Evolutionary conservation across 1,284 basidiomycete species (phyloP).

Genomic region (Porodaedalea pini): DNA sequence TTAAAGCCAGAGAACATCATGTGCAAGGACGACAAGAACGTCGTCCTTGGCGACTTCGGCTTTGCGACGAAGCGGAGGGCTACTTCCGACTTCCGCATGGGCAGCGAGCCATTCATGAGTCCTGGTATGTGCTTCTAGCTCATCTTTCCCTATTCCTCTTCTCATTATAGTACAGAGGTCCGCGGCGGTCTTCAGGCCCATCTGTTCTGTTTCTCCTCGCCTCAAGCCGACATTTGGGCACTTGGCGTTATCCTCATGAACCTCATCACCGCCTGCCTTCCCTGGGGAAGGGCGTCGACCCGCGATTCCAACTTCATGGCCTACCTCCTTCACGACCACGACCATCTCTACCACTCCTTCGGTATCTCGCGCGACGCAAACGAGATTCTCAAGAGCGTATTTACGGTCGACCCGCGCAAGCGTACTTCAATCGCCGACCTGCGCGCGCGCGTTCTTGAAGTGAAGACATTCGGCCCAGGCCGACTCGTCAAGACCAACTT

Average conservation of each 20-base stretch:
- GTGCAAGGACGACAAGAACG: constrained; percentile 77
- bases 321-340: constrained; percentile 59
- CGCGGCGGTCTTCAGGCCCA: constrained; percentile 80
- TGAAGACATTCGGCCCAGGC: not conserved
- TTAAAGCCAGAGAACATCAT: constrained; percentile 98
- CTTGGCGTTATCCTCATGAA: constrained; percentile 95
- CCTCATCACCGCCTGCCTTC: constrained; percentile 91
- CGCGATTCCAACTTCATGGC: constrained; percentile 75
- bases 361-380: constrained; percentile 72
- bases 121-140: constrained; percentile 58
- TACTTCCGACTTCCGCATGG: constrained; percentile 92
- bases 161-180: constrained; percentile 60
- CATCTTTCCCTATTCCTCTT: constrained; percentile 18
- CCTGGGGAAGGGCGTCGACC: constrained; percentile 93
- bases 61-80: constrained; percentile 88
- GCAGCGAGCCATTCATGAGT: constrained; percentile 95
- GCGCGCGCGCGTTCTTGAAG: constrained; percentile 52
- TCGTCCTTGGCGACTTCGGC: constrained; percentile 95
- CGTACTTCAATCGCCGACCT: constrained; percentile 72
- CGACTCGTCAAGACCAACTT: not conserved
- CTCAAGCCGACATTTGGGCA: constrained; percentile 95
- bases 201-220: constrained; percentile 76
- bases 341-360: constrained; percentile 70
- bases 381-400: constrained; percentile 62
- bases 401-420: constrained; percentile 68